phyloP scores from a whole-genome alignment of 345 rosid species.

The Leavenworthia alabamica region DNA sequence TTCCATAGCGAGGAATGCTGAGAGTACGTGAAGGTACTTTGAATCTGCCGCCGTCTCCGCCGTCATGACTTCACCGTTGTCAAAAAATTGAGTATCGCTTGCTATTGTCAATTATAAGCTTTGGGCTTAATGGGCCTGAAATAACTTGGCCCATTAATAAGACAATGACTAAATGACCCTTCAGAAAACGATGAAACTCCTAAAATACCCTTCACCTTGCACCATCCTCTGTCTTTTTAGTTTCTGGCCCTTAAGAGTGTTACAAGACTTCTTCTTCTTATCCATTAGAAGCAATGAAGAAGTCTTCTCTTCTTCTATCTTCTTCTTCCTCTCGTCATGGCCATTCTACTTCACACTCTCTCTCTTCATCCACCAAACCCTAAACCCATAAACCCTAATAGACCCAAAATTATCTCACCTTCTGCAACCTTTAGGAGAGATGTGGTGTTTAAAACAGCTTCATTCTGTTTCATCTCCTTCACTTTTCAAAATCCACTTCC shows the following conservation, averaged over 20 bases:
- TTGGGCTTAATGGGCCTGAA: neutral
- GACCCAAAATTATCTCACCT: conserved; percentile 16
- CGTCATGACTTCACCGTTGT: conserved; percentile 32
- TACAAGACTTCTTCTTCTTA: too few species aligned
- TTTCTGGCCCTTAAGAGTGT: too few species aligned
- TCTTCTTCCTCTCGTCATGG: conserved; percentile 44
- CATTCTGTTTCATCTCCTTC: conserved; percentile 39
- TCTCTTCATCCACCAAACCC: conserved; percentile 38
- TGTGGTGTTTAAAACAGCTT: conserved; percentile 40
- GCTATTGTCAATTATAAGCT: neutral
- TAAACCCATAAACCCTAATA: conserved; percentile 18
- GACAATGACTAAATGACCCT: neutral
- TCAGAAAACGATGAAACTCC: neutral
- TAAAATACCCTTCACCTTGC: conserved; percentile 1
- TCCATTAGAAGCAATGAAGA: conserved; percentile 22
- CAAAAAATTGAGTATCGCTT: neutral
- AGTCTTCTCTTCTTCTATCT: conserved; percentile 9
- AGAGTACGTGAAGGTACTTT: conserved; percentile 42
- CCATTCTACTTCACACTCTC: conserved; percentile 47
- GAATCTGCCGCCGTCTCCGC: conserved; percentile 18
- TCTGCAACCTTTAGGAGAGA: conserved; percentile 40
- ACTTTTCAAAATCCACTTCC: conserved; percentile 38
- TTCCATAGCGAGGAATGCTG: conserved; percentile 79
- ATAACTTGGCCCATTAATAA: neutral
- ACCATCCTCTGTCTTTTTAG: neutral